These are phyloP conservation scores for Phytophthora podocarpi DNA, from an alignment of 352 stramenopile species.

Conservation along the genomic window DNA sequence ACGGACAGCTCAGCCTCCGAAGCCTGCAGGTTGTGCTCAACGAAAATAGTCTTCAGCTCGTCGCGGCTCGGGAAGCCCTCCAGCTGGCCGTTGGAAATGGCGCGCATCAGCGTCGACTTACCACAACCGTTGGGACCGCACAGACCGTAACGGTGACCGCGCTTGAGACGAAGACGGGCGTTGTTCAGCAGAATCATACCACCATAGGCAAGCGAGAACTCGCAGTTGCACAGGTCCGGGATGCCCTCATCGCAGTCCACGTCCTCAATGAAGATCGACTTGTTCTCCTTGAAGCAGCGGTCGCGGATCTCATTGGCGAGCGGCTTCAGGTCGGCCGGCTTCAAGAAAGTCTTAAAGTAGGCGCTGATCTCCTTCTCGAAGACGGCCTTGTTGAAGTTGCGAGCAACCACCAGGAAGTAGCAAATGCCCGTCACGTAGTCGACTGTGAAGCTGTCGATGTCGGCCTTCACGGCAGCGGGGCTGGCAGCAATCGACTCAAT, in stretches of 20 bases:
- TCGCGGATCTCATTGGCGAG: constrained; percentile 80
- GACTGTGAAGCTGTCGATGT: constrained; percentile 90
- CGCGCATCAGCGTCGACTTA: constrained; percentile 97
- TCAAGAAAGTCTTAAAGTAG: constrained; percentile 91
- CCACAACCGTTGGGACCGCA: constrained; percentile 93
- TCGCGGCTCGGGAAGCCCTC: constrained; percentile 95
- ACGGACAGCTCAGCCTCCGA: constrained; percentile 85
- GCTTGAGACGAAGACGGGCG: constrained; percentile 90
- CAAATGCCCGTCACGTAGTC: constrained; percentile 89
- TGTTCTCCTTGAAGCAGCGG: constrained; percentile 90
- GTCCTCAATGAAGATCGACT: constrained; percentile 93
- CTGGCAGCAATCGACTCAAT: constrained; percentile 80
- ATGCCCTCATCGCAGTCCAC: constrained; percentile 97
- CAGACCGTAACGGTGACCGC: constrained; percentile 94
- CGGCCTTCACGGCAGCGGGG: constrained; percentile 83
- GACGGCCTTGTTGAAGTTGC: constrained; percentile 94
- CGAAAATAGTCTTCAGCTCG: constrained; percentile 96
- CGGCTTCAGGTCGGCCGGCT: constrained; percentile 63
- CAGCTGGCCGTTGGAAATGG: constrained; percentile 96
- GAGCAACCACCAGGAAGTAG: constrained; percentile 87
- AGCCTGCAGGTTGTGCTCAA: constrained; percentile 97
- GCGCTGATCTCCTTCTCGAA: constrained; percentile 92
- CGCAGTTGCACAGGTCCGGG: constrained; percentile 98
- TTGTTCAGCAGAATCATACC: constrained; percentile 93
- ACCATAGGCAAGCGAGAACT: constrained; percentile 98